Evolutionary conservation across 306 rosid genomes (phyloP).

Genomic region (Sesbania bispinosa): DNA sequence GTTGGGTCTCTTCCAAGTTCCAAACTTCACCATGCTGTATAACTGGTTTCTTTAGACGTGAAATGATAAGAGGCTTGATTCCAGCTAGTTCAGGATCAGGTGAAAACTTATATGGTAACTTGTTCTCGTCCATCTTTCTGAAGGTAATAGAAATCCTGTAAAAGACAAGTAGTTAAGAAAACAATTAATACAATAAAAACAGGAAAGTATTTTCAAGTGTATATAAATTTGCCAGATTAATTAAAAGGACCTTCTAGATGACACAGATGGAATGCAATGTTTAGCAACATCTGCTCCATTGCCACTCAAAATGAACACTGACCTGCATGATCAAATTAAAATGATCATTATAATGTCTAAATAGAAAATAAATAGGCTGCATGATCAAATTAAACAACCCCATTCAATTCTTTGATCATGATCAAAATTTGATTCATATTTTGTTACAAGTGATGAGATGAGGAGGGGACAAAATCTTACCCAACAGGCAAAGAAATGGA

Average conservation of each 20-base stretch:
- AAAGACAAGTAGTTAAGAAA: background rate
- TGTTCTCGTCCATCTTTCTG: conserved; percentile 52
- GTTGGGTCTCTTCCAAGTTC: conserved; percentile 4
- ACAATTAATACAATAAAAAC: background rate
- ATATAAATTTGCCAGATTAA: background rate
- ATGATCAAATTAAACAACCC: too few species aligned
- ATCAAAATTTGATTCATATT: background rate
- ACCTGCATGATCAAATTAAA: conserved; percentile 40
- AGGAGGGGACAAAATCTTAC: conserved; percentile 24
- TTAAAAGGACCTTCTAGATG: conserved; percentile 39
- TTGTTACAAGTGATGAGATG: background rate
- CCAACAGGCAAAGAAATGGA: conserved; percentile 43
- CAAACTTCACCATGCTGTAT: background rate
- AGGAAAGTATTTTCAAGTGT: background rate
- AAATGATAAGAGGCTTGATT: conserved; percentile 32
- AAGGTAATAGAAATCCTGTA: conserved; percentile 68
- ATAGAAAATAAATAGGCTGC: background rate
- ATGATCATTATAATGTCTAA: background rate
- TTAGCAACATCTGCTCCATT: conserved; percentile 59
- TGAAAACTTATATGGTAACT: conserved; percentile 38
- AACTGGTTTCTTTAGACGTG: background rate
- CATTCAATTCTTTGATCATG: too few species aligned
- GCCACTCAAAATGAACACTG: conserved; percentile 47
- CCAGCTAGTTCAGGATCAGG: conserved; percentile 41
- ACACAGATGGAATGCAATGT: conserved; percentile 56